A percentile compares a stretch with the other conserved stretches of the same genome.
These are phyloP conservation scores for Euphorbia tirucalli DNA, from an alignment of 345 rosid genomes.

Conservation along the genomic window DNA sequence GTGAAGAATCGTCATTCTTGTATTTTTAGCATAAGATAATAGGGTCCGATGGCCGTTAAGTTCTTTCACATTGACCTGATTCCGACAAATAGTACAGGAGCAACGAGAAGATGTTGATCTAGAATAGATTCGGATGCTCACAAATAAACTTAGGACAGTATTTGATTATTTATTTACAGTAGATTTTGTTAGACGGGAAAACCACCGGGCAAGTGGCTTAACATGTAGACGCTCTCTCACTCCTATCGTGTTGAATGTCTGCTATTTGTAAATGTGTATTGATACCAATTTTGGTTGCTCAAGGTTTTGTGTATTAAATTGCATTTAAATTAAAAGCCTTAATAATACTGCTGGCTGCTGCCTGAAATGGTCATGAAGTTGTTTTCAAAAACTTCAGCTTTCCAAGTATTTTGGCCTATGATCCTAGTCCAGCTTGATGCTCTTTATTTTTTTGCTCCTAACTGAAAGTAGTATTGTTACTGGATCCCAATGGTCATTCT, in stretches of 20 bases:
- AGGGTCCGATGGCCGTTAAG: constrained; percentile 9
- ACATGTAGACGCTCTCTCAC: not conserved
- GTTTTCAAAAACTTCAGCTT: too few species aligned
- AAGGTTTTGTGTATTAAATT: not conserved
- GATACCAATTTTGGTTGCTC: not conserved
- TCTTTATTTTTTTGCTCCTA: too few species aligned
- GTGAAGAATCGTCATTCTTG: not conserved
- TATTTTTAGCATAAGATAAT: constrained; percentile 22
- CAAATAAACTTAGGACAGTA: constrained; percentile 28
- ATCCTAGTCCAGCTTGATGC: too few species aligned
- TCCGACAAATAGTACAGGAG: not conserved
- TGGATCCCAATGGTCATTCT: too few species aligned
- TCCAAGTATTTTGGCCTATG: too few species aligned
- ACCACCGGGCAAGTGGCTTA: not conserved
- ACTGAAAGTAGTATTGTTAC: too few species aligned
- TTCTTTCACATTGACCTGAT: not conserved
- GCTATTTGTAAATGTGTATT: constrained; percentile 10
- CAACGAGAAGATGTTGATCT: constrained; percentile 17
- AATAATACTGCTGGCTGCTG: too few species aligned
- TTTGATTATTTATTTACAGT: constrained; percentile 4
- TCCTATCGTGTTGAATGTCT: not conserved
- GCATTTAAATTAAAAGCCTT: too few species aligned
- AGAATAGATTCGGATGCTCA: constrained; percentile 7
- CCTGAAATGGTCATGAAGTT: too few species aligned
- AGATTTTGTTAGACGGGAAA: not conserved